Base-by-base conservation (phyloP, 2,329 filamentous ascomycete species). In the Colletotrichum shisoi region DNA sequence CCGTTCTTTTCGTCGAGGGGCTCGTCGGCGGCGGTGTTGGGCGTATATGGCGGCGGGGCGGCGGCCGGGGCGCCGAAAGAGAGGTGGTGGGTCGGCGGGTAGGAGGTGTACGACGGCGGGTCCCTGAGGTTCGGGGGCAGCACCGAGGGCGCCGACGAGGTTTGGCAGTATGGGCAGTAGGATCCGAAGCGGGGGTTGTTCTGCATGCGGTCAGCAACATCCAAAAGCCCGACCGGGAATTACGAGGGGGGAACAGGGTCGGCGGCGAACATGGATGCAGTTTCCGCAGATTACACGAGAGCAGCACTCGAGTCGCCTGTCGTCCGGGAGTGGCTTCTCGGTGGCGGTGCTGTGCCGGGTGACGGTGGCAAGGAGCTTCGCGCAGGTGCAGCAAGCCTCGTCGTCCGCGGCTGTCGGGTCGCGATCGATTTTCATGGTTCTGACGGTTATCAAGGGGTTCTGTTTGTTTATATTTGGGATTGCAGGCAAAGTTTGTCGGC, bases 81-180 rank as follows among this genome's bases (percentile, higher is more conserved):
- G 27, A 52, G 39, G 42, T 57, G 62, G 24, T 45, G 62, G 15
- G 44, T 44, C 24, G 45, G 51, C 42, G 76, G 72, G 57, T 79
- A 57, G 63, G 74, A 70, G 73, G 82, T 79, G 80, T 93, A 93
- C 12, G 85, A 82, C 1, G 90, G 90, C n/a, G 90, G 89, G 67
- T 90, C 86, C 73, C 83, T 85, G 27, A 92, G 82, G 12, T 89
- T 87, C 77, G 88, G 87, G 1, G 87, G 82, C 3, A 88, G 77
- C 8, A 77, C 73, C 21, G 86, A 86, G 3, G 88, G 86, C 4
- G 78, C 80, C 51, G 81, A 84, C 5, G 89, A 88, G 71, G 92
- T 85, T 77, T 94, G 92, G 75, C 92, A 95, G 76, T 91, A 94
- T 0, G 91, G 91, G 74, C 87, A 87, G 75, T 87, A 87, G 40